A percentile compares a stretch with the other conserved stretches of the same genome.
These are phyloP conservation scores for Boletus holoroseus DNA, from an alignment of 1,284 basidiomycete species.

Conservation along the genomic window DNA sequence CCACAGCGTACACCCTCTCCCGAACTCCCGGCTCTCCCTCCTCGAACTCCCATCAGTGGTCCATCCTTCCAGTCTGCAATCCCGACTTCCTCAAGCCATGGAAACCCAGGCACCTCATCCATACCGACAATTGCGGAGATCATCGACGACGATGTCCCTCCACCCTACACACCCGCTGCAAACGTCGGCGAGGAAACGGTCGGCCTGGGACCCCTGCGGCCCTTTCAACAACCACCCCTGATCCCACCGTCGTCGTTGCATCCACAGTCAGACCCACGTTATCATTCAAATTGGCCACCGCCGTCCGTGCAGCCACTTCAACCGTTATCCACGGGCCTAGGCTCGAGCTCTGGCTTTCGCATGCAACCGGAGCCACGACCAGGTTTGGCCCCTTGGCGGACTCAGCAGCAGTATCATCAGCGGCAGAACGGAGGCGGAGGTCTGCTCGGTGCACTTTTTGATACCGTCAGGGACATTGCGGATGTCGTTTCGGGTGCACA, in stretches of 20 bases:
- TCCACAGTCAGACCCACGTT: not conserved
- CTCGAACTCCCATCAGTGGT: not conserved
- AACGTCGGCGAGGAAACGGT: constrained; percentile 58
- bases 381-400: constrained; percentile 17
- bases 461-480: constrained; percentile 29
- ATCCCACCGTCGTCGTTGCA: not conserved
- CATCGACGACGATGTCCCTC: constrained; percentile 50
- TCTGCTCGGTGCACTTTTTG: constrained; percentile 26
- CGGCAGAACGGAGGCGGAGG: constrained; percentile 20
- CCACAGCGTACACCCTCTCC: constrained; percentile 6
- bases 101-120: not conserved
- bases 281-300: not conserved
- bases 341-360: not conserved
- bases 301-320: not conserved
- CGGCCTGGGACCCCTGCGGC: constrained; percentile 55
- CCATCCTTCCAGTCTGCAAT: not conserved
- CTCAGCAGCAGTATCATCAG: constrained; percentile 16
- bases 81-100: not conserved
- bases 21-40: constrained; percentile 3
- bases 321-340: not conserved
- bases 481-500: constrained; percentile 26
- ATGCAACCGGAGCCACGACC: not conserved
- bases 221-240: constrained; percentile 48
- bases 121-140: not conserved
- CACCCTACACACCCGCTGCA: constrained; percentile 58